Conservation (phyloP, 345 rosid species). For the Noccaea bulbosa region DNA sequence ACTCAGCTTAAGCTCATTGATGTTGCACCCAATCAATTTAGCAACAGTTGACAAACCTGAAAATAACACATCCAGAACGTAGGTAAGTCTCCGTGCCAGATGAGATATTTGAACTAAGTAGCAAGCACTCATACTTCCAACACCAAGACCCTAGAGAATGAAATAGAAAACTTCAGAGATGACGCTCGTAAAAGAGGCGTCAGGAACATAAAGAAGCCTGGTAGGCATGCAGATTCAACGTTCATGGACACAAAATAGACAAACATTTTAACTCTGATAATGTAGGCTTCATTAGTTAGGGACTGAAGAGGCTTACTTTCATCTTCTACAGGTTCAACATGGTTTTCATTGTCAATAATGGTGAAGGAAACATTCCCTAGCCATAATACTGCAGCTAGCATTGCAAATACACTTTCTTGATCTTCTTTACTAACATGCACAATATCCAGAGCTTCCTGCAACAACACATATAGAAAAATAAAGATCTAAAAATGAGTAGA, state of each 20-base stretch:
- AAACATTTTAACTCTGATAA: slow-evolving; percentile 10
- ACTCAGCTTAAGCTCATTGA: slow-evolving; percentile 68
- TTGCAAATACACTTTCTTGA: slow-evolving; percentile 92
- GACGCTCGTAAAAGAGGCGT: not conserved
- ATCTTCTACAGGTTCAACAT: slow-evolving; percentile 79
- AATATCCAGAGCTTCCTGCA: slow-evolving; percentile 92
- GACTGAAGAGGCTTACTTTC: slow-evolving; percentile 65
- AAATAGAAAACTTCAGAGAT: too few species aligned
- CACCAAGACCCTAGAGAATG: slow-evolving; percentile 10
- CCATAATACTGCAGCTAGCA: slow-evolving; percentile 99
- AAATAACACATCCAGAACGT: slow-evolving; percentile 4
- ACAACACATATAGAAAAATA: slow-evolving; percentile 27
- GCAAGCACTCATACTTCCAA: slow-evolving; percentile 5
- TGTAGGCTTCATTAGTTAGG: slow-evolving; percentile 15
- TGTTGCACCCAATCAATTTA: slow-evolving; percentile 76
- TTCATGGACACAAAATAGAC: not conserved
- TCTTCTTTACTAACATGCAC: slow-evolving; percentile 97
- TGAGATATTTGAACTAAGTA: slow-evolving; percentile 1
- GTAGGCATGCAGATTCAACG: slow-evolving; percentile 10
- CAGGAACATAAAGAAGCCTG: not conserved
- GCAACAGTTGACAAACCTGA: slow-evolving; percentile 80
- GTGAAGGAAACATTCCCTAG: slow-evolving; percentile 86
- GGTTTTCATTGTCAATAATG: slow-evolving; percentile 88
- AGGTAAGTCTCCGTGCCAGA: slow-evolving; percentile 17
- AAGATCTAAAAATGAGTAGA: slow-evolving; percentile 19